Percentiles rank a stretch among this genome's conserved stretches.
These are phyloP conservation scores for Starmerella gropengiesseri DNA, from an alignment of 805 yeast genomes.

Conservation along the genomic window DNA sequence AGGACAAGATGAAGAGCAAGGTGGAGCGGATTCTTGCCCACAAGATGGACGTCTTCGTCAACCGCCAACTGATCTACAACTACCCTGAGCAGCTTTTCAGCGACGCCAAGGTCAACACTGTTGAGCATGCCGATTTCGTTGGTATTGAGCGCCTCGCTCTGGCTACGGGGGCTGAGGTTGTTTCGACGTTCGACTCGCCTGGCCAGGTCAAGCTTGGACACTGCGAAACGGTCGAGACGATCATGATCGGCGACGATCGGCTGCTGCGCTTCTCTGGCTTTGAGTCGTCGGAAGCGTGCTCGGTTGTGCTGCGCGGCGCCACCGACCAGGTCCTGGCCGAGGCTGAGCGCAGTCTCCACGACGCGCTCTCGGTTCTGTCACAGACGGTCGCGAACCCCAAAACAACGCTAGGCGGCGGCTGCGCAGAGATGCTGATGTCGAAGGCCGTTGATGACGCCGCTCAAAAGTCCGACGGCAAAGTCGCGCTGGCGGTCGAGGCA, in stretches of 20 bases:
- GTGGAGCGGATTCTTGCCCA: constrained; percentile 82
- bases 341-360: constrained; percentile 93
- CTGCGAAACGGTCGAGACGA: constrained; percentile 83
- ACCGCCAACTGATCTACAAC: constrained; percentile 93
- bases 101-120: constrained; percentile 76
- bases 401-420: constrained; percentile 90
- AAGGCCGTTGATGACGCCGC: constrained; percentile 91
- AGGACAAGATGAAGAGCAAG: constrained; percentile 80
- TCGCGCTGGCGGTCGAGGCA: constrained; percentile 85
- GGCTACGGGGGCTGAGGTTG: constrained; percentile 97
- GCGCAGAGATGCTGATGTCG: constrained; percentile 93
- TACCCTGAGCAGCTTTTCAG: constrained; percentile 94
- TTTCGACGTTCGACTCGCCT: constrained; percentile 88
- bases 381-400: constrained; percentile 90
- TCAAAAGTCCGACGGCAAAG: constrained; percentile 85
- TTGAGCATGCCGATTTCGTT: constrained; percentile 97
- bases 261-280: constrained; percentile 93
- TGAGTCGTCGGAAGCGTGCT: constrained; percentile 90
- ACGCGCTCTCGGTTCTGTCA: constrained; percentile 87
- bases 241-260: constrained; percentile 83
- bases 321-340: constrained; percentile 94
- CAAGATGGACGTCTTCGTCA: constrained; percentile 80
- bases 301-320: constrained; percentile 91
- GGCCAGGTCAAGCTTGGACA: constrained; percentile 75
- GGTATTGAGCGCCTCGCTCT: constrained; percentile 94